Percentiles rank a stretch among this genome's conserved stretches.
Evolutionary conservation across 106 monocot species (phyloP).

Genomic region (Acanthochlamys bracteata): DNA sequence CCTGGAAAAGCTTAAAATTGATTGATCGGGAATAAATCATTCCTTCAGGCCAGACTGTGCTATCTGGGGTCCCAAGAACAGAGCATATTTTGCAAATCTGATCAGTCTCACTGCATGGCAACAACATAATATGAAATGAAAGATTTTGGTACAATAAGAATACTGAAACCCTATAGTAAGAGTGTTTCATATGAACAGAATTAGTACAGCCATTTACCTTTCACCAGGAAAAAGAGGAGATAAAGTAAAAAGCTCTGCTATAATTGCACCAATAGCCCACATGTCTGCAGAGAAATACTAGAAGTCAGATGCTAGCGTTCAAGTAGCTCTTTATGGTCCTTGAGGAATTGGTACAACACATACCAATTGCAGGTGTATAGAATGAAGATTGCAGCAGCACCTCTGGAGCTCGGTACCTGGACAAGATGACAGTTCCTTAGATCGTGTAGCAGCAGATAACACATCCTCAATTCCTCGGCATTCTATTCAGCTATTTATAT

Average conservation of each 20-base stretch:
- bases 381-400: conserved; percentile 60
- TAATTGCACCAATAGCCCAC: conserved; percentile 92
- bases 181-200: no score
- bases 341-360: background rate
- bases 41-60: conserved; percentile 56
- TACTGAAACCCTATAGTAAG: no score
- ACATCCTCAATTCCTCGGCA: background rate
- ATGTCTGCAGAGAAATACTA: conserved; percentile 44
- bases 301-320: no score
- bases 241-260: conserved; percentile 77
- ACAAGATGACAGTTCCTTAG: conserved; percentile 7
- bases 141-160: no score
- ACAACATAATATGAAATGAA: no score
- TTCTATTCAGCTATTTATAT: background rate
- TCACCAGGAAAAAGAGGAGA: conserved; percentile 89
- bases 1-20: conserved; percentile 59
- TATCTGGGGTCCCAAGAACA: conserved; percentile 73
- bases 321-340: no score
- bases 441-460: background rate
- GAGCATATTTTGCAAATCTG: conserved; percentile 80
- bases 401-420: conserved; percentile 95
- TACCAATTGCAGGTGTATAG: conserved; percentile 86
- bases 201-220: conserved; percentile 31
- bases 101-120: conserved; percentile 62
- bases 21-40: conserved; percentile 32